Conservation (phyloP, 768 basidiomycete genomes). For the Asterophora parasitica region DNA sequence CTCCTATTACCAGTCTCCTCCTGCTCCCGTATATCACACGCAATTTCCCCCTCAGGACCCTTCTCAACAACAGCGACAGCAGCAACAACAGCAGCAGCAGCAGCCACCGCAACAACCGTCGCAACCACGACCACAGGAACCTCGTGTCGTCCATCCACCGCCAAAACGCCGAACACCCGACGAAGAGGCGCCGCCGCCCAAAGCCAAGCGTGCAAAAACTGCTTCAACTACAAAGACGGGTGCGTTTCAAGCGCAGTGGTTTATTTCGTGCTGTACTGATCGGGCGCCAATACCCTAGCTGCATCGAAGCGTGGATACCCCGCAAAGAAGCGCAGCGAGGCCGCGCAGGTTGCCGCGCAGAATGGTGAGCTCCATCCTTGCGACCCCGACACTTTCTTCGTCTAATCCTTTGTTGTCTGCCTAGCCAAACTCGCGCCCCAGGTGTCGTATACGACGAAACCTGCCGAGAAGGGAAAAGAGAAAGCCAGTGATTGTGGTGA, state of each 20-base stretch:
- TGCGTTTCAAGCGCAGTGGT: background rate
- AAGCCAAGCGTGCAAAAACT: constrained; percentile 42
- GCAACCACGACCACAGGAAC: background rate
- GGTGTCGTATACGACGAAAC: constrained; percentile 33
- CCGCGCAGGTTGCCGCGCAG: constrained; percentile 58
- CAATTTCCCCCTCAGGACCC: constrained; percentile 3
- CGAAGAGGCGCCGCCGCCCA: constrained; percentile 38
- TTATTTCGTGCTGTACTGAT: constrained; percentile 1
- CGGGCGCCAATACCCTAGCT: constrained; percentile 20
- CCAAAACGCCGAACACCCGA: constrained; percentile 31
- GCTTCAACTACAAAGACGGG: constrained; percentile 24
- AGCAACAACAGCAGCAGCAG: background rate
- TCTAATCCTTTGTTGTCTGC: constrained; percentile 9
- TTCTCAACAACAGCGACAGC: constrained; percentile 1
- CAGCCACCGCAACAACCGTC: constrained; percentile 2
- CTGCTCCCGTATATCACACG: constrained; percentile 10
- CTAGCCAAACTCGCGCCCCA: constrained; percentile 44
- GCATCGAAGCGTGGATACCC: constrained; percentile 64
- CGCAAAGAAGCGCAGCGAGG: constrained; percentile 69
- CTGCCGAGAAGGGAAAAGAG: constrained; percentile 43
- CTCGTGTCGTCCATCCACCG: constrained; percentile 20
- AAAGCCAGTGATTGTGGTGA: constrained; percentile 35
- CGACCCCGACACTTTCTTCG: constrained; percentile 4
- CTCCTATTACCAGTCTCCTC: constrained; percentile 7
- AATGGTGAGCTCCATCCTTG: constrained; percentile 42